phyloP scores from a whole-genome alignment of 495 filamentous ascomycete species.

The Viridothelium virens region DNA sequence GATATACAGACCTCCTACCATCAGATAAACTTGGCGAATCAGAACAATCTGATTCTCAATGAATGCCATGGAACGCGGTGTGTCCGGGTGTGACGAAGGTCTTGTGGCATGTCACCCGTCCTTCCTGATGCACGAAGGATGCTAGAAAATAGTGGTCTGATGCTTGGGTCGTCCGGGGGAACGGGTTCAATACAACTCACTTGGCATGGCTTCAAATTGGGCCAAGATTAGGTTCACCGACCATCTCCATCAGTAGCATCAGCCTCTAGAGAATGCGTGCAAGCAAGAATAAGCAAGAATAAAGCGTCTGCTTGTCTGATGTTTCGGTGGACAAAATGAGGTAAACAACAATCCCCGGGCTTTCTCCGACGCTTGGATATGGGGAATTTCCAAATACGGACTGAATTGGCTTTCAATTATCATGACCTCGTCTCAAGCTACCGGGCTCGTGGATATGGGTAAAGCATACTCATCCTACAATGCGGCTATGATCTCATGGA shows the following conservation, averaged over 20 bases:
- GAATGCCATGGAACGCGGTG: background rate
- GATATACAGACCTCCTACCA: background rate
- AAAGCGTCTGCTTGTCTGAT: background rate
- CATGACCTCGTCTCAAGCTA: background rate
- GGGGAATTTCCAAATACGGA: background rate
- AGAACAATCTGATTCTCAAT: background rate
- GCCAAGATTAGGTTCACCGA: too few relatives aligned
- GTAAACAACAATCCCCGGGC: background rate
- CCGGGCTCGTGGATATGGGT: too few relatives aligned
- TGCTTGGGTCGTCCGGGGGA: too few relatives aligned
- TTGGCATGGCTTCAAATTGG: too few relatives aligned
- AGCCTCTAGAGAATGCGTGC: too few relatives aligned
- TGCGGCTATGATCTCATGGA: too few relatives aligned
- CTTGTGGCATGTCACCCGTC: background rate
- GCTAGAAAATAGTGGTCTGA: too few relatives aligned
- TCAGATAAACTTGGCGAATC: conserved; percentile 9
- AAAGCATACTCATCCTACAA: too few relatives aligned
- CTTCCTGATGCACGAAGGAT: background rate
- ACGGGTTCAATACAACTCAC: too few relatives aligned
- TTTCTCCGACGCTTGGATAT: background rate
- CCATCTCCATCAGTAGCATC: too few relatives aligned
- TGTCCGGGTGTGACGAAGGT: conserved; percentile 6
- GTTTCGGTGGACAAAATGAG: background rate
- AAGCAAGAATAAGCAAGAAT: background rate
- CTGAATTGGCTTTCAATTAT: background rate